Evolutionary conservation across 306 rosid species (phyloP), one percentile per base, ranked within the genome.

Genomic region (Cucurbita argyrosperma): DNA sequence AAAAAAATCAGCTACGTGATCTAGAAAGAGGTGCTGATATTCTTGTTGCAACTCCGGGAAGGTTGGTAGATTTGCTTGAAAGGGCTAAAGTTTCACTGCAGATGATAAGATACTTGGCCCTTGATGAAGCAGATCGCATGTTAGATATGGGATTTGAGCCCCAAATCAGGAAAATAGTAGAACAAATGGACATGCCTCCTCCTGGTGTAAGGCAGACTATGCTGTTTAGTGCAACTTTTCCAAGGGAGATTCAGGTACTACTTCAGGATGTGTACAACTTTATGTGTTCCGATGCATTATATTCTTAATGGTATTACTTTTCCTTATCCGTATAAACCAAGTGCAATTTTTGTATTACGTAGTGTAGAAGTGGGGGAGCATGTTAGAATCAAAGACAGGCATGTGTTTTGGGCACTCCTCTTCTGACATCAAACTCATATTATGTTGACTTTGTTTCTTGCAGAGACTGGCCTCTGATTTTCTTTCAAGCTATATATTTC

Each of bases 41-140:
- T 84, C 97, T 91, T 82, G 96, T 92, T 57, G 98, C 96, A 68
- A 90, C 96, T 74, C 98, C 98, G 13, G 98, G 98, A 86, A 83
- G 98, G 81, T 72, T 92, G 82, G 96, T 92, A 62, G 98, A 90
- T 90, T 81, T 90, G 82, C 85, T 90, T 77, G 98, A 92, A 83
- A 84, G 96, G 81, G 96, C 91, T 55, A 89, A 88, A 77, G 94
- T 89, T 79, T 89, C 96, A 60, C 74, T 87, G 71, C 90, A 87
- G 84, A 82, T 86, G 96, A 85, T 89, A 43, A 76, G 89, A 71
- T 87, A 89, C 84, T 78, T 89, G 52, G 92, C 96, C 43, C 79
- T 89, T n/a, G 96, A 89, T 43, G 96, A 89, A 72, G 92, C 92
- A 72, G 96, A 85, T 53, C 82, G 96, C 76, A 87, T 87, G 96